Evolutionary conservation across 208 protist genomes (phyloP).

Genomic region (Leishmania tarentolae): DNA sequence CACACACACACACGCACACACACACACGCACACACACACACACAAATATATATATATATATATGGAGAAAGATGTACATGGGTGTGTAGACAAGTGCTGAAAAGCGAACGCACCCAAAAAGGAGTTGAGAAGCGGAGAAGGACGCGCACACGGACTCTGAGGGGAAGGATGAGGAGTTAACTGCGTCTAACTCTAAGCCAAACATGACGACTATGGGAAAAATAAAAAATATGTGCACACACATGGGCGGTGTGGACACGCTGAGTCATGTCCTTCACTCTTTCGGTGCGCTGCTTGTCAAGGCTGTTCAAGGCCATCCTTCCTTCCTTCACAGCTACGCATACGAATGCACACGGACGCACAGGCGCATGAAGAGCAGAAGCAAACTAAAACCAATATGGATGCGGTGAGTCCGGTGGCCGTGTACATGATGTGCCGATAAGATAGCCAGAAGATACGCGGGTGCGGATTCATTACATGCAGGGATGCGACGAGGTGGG

Average conservation of each 20-base stretch:
- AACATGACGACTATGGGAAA: background rate
- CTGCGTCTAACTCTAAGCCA: background rate
- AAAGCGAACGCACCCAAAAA: background rate
- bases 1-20: too few species aligned
- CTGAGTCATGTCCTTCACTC: background rate
- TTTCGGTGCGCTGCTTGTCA: background rate
- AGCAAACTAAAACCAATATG: background rate
- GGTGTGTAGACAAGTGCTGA: background rate
- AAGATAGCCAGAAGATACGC: too few species aligned
- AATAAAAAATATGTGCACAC: background rate
- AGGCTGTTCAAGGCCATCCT: background rate
- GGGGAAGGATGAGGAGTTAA: background rate
- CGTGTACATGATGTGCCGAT: background rate
- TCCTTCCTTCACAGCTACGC: background rate
- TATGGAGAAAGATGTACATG: too few species aligned
- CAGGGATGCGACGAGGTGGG: background rate
- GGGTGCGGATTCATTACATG: background rate
- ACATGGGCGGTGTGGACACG: background rate
- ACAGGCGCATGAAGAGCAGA: background rate
- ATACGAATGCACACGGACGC: background rate
- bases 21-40: too few species aligned
- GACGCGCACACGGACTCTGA: background rate
- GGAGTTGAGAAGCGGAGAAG: background rate
- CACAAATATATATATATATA: too few species aligned
- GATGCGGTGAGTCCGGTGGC: background rate